Conservation (phyloP, 2,329 filamentous ascomycete species). For the Botryosphaeria dothidea region DNA sequence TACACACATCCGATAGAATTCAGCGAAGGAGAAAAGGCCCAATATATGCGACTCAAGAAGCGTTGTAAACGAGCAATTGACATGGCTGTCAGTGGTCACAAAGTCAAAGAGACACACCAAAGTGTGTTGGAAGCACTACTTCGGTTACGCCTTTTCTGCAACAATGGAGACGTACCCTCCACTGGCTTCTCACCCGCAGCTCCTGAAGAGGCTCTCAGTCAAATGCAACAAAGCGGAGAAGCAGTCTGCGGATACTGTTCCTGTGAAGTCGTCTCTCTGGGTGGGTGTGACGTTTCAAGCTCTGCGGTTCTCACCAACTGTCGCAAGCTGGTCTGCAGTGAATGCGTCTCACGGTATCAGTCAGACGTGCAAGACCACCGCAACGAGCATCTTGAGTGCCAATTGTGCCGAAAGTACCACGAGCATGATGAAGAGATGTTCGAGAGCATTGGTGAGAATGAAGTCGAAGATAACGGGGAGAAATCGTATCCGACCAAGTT, state of each 20-base stretch:
- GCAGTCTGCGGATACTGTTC: background rate
- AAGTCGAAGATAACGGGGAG: background rate
- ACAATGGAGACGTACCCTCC: conserved; percentile 17
- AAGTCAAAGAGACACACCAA: background rate
- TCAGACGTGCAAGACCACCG: background rate
- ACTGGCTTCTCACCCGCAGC: background rate
- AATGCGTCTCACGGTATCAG: background rate
- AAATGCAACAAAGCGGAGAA: background rate
- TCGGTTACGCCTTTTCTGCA: conserved; percentile 25
- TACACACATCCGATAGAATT: conserved; percentile 17
- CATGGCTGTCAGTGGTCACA: background rate
- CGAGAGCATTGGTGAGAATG: background rate
- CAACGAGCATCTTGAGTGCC: background rate
- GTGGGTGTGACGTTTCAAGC: background rate
- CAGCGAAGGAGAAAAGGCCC: background rate
- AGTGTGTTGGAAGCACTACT: conserved; percentile 15
- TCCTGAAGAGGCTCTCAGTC: background rate
- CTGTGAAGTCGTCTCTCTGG: background rate
- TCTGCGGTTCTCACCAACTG: background rate
- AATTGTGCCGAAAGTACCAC: background rate
- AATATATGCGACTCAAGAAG: conserved; percentile 19
- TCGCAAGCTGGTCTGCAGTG: background rate
- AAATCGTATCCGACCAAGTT: conserved; percentile 24
- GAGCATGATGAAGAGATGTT: background rate
- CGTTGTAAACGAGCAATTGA: conserved; percentile 15